These are phyloP conservation scores for Sporothrix sp. DNA, from an alignment of 2,329 filamentous ascomycete genomes.

Conservation along the genomic window DNA sequence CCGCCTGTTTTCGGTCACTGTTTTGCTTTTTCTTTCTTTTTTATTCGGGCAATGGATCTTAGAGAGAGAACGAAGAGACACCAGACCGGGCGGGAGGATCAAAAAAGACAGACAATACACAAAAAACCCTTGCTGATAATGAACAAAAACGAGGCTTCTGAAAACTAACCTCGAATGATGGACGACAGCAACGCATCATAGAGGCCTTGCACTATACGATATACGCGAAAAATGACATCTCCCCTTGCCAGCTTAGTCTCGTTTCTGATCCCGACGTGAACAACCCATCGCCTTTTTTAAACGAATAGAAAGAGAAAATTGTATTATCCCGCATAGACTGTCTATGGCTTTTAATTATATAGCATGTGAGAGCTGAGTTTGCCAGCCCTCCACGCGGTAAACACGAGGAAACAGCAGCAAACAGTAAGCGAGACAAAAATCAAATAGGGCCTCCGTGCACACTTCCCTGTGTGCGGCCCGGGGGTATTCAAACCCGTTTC, in stretches of 20 bases:
- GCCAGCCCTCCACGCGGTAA: neutral
- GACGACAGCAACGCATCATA: too few species aligned
- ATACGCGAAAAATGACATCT: neutral
- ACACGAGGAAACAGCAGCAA: too few species aligned
- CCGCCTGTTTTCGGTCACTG: constrained; percentile 2
- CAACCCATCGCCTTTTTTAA: neutral
- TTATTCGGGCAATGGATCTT: neutral
- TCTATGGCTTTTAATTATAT: constrained; percentile 1
- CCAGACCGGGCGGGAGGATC: neutral
- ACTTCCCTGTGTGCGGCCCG: neutral
- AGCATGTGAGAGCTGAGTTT: constrained; percentile 4
- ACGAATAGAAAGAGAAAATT: neutral
- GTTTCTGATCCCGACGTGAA: neutral
- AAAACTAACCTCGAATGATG: neutral
- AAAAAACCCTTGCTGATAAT: neutral
- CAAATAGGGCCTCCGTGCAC: neutral
- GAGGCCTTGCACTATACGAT: neutral
- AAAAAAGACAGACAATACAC: neutral
- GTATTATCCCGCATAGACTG: neutral
- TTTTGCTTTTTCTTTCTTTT: neutral
- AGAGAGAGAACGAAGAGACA: neutral
- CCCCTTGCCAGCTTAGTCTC: neutral
- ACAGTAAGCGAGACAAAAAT: neutral
- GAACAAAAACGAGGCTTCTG: neutral
- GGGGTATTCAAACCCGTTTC: neutral